Evolutionary conservation across 2,329 filamentous ascomycete genomes (phyloP).

Genomic region (Pseudopithomyces maydicus): DNA sequence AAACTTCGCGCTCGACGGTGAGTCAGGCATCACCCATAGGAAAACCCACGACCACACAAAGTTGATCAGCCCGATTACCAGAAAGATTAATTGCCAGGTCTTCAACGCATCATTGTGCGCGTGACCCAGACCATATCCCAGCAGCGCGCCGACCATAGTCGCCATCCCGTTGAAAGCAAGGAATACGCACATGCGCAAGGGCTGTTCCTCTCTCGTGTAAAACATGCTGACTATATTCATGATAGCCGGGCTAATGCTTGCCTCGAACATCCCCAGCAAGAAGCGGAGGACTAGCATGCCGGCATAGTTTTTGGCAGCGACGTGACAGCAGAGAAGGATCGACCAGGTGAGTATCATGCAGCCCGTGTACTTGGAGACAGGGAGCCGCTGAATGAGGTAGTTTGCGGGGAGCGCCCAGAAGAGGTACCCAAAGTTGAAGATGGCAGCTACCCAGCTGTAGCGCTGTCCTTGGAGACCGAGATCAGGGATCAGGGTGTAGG

Average conservation of each 20-base stretch:
- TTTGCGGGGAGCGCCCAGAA: constrained; percentile 49
- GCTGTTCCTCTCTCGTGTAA: constrained; percentile 41
- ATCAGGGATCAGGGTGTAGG: constrained; percentile 44
- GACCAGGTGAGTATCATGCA: constrained; percentile 50
- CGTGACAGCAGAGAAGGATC: constrained; percentile 51
- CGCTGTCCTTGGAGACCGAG: constrained; percentile 42
- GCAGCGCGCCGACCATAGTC: constrained; percentile 43
- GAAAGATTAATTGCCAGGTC: constrained; percentile 45
- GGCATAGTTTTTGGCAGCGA: constrained; percentile 44
- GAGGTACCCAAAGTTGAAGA: constrained; percentile 53
- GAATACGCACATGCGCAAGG: constrained; percentile 53
- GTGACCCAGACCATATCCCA: constrained; percentile 44
- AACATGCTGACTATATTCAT: constrained; percentile 48
- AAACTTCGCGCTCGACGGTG: constrained; percentile 42
- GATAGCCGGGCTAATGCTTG: constrained; percentile 39
- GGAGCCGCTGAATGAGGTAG: constrained; percentile 44
- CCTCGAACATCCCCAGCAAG: constrained; percentile 45
- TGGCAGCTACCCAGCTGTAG: constrained; percentile 50
- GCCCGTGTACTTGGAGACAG: constrained; percentile 45
- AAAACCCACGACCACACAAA: constrained; percentile 44
- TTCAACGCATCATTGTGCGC: constrained; percentile 29
- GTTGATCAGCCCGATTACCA: constrained; percentile 44
- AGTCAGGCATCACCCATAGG: constrained; percentile 45
- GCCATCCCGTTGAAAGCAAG: constrained; percentile 47
- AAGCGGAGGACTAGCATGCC: constrained; percentile 42